Evolutionary conservation across 2,329 filamentous ascomycete genomes (phyloP).

Genomic region (Pestalotiopsis sp.): DNA sequence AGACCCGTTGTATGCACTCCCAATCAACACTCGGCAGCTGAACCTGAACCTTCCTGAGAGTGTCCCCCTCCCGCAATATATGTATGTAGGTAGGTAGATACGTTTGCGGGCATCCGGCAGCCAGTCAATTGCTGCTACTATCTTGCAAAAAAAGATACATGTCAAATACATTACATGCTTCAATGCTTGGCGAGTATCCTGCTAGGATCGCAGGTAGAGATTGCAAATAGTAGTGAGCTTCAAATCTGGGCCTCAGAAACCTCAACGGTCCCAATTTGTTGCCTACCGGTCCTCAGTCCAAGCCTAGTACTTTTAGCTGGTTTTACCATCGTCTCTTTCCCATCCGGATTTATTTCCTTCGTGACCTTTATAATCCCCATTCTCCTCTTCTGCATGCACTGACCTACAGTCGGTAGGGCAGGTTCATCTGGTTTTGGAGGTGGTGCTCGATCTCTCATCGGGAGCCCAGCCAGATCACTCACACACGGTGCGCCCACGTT

Average conservation of each 20-base stretch:
- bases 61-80: background rate
- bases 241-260: too few relatives aligned
- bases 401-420: too few relatives aligned
- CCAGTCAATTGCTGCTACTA: background rate
- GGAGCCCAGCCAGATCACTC: background rate
- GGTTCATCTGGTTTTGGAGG: background rate
- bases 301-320: too few relatives aligned
- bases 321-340: background rate
- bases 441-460: background rate
- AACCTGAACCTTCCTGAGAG: slow-evolving; percentile 3
- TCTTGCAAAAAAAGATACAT: background rate
- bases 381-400: too few relatives aligned
- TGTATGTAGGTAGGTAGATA: background rate
- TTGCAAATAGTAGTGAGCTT: too few relatives aligned
- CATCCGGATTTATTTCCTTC: too few relatives aligned
- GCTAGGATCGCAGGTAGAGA: background rate
- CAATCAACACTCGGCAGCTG: slow-evolving; percentile 1
- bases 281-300: too few relatives aligned
- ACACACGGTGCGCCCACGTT: background rate
- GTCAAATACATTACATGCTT: background rate
- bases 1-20: slow-evolving; percentile 5
- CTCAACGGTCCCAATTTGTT: too few relatives aligned
- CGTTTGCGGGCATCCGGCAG: background rate
- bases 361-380: too few relatives aligned
- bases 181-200: background rate